These are phyloP conservation scores for Ganoderma leucocontextum DNA, from an alignment of 1,284 basidiomycete species.

Conservation along the genomic window DNA sequence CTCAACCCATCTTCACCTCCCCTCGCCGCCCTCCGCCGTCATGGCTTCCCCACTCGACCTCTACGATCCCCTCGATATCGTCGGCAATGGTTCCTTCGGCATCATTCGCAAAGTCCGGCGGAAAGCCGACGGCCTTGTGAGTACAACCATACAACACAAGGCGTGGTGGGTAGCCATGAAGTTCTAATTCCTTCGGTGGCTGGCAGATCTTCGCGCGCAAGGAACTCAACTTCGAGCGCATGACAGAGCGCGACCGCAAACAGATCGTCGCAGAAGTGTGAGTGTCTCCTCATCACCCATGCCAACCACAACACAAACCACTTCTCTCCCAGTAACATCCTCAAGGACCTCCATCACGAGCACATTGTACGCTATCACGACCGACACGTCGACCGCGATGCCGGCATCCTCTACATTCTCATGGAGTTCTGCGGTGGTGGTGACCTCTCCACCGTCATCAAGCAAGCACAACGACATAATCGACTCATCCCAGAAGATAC, in stretches of 20 bases:
- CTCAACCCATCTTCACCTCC: constrained; percentile 6
- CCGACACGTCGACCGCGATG: constrained; percentile 89
- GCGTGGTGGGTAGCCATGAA: constrained; percentile 41
- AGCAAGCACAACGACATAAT: constrained; percentile 73
- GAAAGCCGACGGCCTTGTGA: constrained; percentile 84
- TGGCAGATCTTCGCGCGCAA: constrained; percentile 88
- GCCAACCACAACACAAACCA: constrained; percentile 19
- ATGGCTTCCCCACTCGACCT: constrained; percentile 66
- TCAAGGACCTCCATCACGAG: constrained; percentile 93
- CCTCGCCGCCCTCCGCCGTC: constrained; percentile 10
- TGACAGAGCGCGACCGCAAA: constrained; percentile 92
- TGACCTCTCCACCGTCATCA: constrained; percentile 89
- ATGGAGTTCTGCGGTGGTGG: constrained; percentile 98
- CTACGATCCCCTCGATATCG: constrained; percentile 90
- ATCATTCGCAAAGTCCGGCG: constrained; percentile 93
- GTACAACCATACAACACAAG: constrained; percentile 49
- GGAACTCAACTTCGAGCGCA: constrained; percentile 94
- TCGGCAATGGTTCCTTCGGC: constrained; percentile 98
- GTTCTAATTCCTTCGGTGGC: constrained; percentile 13
- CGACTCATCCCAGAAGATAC: constrained; percentile 88
- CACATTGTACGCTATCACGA: constrained; percentile 96
- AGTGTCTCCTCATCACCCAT: constrained; percentile 43
- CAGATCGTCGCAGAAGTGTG: constrained; percentile 99
- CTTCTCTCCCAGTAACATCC: constrained; percentile 77
- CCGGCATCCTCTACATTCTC: constrained; percentile 91